Conservation (phyloP, 306 rosid genomes). For the Inga leiocalycina region DNA sequence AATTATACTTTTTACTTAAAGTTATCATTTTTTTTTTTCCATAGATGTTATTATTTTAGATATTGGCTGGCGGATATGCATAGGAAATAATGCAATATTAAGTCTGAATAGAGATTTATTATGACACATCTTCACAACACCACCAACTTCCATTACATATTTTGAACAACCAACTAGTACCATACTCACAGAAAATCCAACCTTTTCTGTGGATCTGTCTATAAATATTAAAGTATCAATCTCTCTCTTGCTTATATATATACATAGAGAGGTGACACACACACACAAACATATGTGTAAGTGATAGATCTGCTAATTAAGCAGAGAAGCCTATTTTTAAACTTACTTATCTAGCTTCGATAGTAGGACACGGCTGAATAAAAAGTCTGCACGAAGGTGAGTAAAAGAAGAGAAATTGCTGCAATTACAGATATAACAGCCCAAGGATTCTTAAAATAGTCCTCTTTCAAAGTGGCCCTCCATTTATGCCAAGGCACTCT, state of each 20-base stretch:
- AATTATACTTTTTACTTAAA: no score
- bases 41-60: no score
- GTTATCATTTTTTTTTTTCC: no score
- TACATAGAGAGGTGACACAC: not conserved
- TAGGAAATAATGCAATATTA: not conserved
- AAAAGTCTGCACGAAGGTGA: not conserved
- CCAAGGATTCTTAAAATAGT: slow-evolving; percentile 1
- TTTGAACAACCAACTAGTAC: not conserved
- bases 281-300: not conserved
- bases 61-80: no score
- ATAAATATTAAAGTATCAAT: no score
- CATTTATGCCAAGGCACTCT: not conserved
- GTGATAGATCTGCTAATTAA: not conserved
- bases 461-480: not conserved
- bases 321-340: not conserved
- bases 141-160: not conserved
- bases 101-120: not conserved
- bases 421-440: not conserved
- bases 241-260: no score
- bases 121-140: not conserved
- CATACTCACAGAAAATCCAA: not conserved
- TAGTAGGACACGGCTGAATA: not conserved
- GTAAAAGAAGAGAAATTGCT: not conserved
- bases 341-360: not conserved
- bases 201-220: not conserved